phyloP scores from a whole-genome alignment of 768 basidiomycete genomes.

The Tricholoma flavovirens region DNA sequence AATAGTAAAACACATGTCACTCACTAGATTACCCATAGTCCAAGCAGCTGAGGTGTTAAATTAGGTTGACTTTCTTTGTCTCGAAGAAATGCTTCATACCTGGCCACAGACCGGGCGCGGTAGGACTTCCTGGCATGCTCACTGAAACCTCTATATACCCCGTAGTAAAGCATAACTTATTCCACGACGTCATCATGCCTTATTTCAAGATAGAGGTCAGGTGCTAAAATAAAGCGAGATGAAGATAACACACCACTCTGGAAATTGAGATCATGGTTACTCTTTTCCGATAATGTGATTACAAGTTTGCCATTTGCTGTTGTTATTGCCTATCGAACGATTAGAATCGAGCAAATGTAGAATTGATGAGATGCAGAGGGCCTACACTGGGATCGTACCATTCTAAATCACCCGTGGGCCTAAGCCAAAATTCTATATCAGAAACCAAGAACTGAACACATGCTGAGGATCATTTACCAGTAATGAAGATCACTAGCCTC shows the following conservation, averaged over 20 bases:
- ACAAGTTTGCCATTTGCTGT: constrained; percentile 75
- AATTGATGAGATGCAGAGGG: not conserved
- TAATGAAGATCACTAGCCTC: constrained; percentile 86
- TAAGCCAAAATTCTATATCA: constrained; percentile 16
- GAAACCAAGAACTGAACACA: not conserved
- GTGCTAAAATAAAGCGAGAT: constrained; percentile 22
- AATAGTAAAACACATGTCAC: constrained; percentile 8
- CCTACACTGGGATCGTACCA: constrained; percentile 76
- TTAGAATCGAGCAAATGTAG: not conserved
- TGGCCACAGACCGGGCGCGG: constrained; percentile 79
- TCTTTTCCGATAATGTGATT: constrained; percentile 68
- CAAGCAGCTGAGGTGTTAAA: constrained; percentile 41
- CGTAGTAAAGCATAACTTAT: constrained; percentile 92
- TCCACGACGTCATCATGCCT: constrained; percentile 84
- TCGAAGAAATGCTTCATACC: constrained; percentile 34
- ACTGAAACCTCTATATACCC: constrained; percentile 85
- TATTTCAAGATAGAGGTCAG: constrained; percentile 6
- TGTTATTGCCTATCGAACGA: constrained; percentile 46
- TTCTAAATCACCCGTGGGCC: constrained; percentile 71
- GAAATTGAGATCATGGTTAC: constrained; percentile 78
- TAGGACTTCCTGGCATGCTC: constrained; percentile 62
- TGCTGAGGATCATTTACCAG: constrained; percentile 42
- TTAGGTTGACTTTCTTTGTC: not conserved
- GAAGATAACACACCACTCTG: constrained; percentile 52
- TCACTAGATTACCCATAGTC: constrained; percentile 72